Evolutionary conservation across 352 stramenopile genomes (phyloP), one percentile per base, ranked within the genome.

Genomic region (Thraustotheca clavata): DNA sequence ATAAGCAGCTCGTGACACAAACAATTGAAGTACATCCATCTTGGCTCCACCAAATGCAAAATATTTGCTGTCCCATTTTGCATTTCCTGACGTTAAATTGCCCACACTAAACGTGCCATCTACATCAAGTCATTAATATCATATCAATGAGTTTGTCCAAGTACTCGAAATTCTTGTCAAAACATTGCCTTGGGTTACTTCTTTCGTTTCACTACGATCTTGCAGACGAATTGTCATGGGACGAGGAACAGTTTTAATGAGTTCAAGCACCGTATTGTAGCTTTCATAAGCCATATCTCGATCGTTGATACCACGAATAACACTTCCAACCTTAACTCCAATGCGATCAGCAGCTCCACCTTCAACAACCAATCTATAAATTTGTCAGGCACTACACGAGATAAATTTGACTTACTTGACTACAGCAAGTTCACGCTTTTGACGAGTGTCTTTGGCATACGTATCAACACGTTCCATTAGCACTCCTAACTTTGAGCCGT

Each of bases 1-100:
- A 61, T 92, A 92, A 18, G 80, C 81, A 33, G 80, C 80, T 47
- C 83, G 80, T 1, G 83, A 92, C 5, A 92, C 77, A 59, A 92
- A 92, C 54, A 92, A 78, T 70, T 92, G 83, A 2, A 92, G 73
- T 33, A 92, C 81, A 55, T 90, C 80, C 71, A 89, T 82, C 70
- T 88, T 88, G 49, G 83, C 78, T 14, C 80, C 80, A 32, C 80
- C 83, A 67, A 89, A 92, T 0, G 83, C 80, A 67, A 89, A 92
- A 62, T 90, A 92, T 69, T 90, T 89, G 49, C 66, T 76, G 20
- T 71, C 81, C 83, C 83, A 92, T 22, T 67, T 82, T 52, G 83
- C 83, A 36, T 90, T 92, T 39, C 83, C 83, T 11, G 70, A 77
- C 8, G 80, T 92, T 18, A 90, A 68, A 62, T 92, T 92, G 40